These are phyloP conservation scores for Emericellopsis terricola DNA, from an alignment of 495 filamentous ascomycete species.

Conservation along the genomic window DNA sequence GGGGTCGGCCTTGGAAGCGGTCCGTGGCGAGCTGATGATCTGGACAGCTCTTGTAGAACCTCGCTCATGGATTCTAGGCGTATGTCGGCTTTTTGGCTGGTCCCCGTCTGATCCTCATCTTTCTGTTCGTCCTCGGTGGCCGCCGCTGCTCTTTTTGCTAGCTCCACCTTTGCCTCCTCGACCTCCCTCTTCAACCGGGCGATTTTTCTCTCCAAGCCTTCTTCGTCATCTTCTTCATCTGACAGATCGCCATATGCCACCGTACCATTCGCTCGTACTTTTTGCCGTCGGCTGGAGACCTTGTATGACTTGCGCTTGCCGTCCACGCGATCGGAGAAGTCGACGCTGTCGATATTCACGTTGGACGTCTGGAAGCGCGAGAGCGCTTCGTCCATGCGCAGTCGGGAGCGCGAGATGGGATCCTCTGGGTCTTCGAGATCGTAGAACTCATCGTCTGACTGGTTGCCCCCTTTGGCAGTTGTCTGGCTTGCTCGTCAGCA, in stretches of 20 bases:
- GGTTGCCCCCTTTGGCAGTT: slow-evolving; percentile 41
- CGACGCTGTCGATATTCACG: slow-evolving; percentile 54
- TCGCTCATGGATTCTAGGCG: slow-evolving; percentile 43
- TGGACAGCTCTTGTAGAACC: slow-evolving; percentile 39
- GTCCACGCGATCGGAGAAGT: slow-evolving; percentile 69
- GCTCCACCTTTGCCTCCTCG: slow-evolving; percentile 56
- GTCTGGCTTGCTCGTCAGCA: slow-evolving; percentile 26
- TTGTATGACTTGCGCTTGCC: slow-evolving; percentile 67
- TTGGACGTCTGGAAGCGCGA: slow-evolving; percentile 55
- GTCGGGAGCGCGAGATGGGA: slow-evolving; percentile 53
- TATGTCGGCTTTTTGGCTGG: slow-evolving; percentile 5
- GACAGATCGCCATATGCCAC: slow-evolving; percentile 48
- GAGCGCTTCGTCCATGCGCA: slow-evolving; percentile 64
- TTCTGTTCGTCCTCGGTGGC: slow-evolving; percentile 5
- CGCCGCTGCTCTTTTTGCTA: slow-evolving; percentile 29
- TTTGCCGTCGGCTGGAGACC: slow-evolving; percentile 45
- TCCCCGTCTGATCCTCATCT: background rate
- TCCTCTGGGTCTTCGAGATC: slow-evolving; percentile 37
- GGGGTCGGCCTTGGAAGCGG: background rate
- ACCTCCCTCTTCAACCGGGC: slow-evolving; percentile 62
- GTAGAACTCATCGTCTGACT: slow-evolving; percentile 44
- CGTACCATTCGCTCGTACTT: slow-evolving; percentile 37
- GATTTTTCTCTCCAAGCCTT: slow-evolving; percentile 56
- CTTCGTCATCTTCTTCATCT: slow-evolving; percentile 47
- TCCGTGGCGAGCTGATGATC: slow-evolving; percentile 13